phyloP scores from a whole-genome alignment of 2,329 filamentous ascomycete genomes.

The Botrytis fragariae region DNA sequence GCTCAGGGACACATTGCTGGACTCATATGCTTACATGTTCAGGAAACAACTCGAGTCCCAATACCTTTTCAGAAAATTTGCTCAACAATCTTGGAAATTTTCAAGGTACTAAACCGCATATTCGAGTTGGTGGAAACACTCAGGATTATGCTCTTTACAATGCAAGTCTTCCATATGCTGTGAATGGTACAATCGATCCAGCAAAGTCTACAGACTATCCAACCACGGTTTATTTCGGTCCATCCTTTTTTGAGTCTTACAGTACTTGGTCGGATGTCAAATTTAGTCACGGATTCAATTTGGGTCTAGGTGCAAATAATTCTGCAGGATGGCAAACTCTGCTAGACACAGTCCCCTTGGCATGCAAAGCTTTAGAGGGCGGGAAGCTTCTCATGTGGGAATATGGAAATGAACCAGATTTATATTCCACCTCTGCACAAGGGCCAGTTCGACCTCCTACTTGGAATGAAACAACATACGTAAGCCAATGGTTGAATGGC shows the following conservation, averaged over 20 bases:
- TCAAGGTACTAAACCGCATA: constrained; percentile 55
- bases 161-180: constrained; percentile 47
- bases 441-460: constrained; percentile 49
- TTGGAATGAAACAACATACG: constrained; percentile 56
- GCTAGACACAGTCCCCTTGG: constrained; percentile 53
- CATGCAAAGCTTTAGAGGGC: constrained; percentile 53
- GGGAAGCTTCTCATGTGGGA: constrained; percentile 57
- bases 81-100: constrained; percentile 55
- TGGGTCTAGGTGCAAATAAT: constrained; percentile 50
- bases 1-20: not conserved
- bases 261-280: constrained; percentile 53
- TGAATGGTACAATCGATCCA: constrained; percentile 52
- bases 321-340: constrained; percentile 51
- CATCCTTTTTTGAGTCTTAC: constrained; percentile 63
- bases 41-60: constrained; percentile 55
- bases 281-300: constrained; percentile 62
- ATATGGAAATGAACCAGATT: constrained; percentile 63
- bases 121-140: constrained; percentile 65
- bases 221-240: constrained; percentile 58
- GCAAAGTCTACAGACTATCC: constrained; percentile 57
- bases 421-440: constrained; percentile 53
- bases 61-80: constrained; percentile 59
- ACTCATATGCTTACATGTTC: not conserved
- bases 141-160: constrained; percentile 64
- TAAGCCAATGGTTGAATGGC: constrained; percentile 57